phyloP scores from a whole-genome alignment of 176 grass and related monocot genomes.

The Zoysia pacifica region DNA sequence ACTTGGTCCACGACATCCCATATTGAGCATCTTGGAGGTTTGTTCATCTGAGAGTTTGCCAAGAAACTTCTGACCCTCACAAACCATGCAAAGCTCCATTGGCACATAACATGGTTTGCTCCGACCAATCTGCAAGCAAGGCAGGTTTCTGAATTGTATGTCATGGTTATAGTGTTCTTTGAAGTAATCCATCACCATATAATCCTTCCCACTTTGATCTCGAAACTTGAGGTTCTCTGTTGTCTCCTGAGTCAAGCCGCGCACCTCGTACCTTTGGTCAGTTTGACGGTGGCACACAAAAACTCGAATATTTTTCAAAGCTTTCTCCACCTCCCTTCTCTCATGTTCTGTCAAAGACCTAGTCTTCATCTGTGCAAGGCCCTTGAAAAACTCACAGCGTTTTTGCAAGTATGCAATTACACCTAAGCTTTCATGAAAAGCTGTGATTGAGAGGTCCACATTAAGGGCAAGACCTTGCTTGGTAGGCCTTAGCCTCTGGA shows the following conservation, averaged over 20 bases:
- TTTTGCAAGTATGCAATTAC: slow-evolving; percentile 92
- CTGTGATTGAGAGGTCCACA: slow-evolving; percentile 82
- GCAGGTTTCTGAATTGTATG: slow-evolving; percentile 90
- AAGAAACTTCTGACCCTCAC: slow-evolving; percentile 92
- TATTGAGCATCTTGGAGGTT: slow-evolving; percentile 75
- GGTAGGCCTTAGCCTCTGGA: slow-evolving; percentile 79
- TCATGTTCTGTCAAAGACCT: slow-evolving; percentile 71
- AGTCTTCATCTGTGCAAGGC: slow-evolving; percentile 59
- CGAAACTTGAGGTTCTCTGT: slow-evolving; percentile 92
- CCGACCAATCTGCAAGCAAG: slow-evolving; percentile 91
- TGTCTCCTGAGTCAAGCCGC: slow-evolving; percentile 68
- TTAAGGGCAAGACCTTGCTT: slow-evolving; percentile 96
- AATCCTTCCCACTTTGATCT: slow-evolving; percentile 76
- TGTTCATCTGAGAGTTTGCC: slow-evolving; percentile 93
- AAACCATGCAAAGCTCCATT: slow-evolving; percentile 90
- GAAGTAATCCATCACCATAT: slow-evolving; percentile 86
- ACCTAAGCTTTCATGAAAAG: slow-evolving; percentile 82
- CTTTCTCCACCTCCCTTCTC: slow-evolving; percentile 69
- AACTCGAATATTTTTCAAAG: slow-evolving; percentile 80
- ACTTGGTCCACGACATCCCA: slow-evolving; percentile 82
- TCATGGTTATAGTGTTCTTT: slow-evolving; percentile 93
- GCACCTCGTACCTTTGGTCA: slow-evolving; percentile 81
- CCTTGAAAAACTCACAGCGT: slow-evolving; percentile 76
- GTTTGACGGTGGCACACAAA: slow-evolving; percentile 90
- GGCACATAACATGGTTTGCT: slow-evolving; percentile 94